phyloP scores from a whole-genome alignment of 2,329 filamentous ascomycete genomes.

The Erysiphe pulchra region DNA sequence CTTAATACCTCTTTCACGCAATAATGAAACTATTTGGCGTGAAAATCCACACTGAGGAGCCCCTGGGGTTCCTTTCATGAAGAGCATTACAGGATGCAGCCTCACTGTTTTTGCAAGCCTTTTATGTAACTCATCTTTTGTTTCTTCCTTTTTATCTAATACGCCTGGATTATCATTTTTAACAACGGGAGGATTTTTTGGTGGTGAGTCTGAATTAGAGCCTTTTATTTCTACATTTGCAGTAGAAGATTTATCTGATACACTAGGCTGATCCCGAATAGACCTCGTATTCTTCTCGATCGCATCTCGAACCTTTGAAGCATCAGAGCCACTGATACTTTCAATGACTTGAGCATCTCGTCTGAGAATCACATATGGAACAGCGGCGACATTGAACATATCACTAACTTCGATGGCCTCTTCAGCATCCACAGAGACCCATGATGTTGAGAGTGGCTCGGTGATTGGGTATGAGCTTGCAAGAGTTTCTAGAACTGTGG shows the following conservation, averaged over 20 bases:
- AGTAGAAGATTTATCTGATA: background rate
- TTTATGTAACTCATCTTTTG: conserved; percentile 65
- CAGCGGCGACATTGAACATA: conserved; percentile 77
- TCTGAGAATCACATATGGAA: conserved; percentile 73
- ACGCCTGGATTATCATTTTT: conserved; percentile 9
- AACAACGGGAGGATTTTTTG: conserved; percentile 15
- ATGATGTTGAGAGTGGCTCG: conserved; percentile 43
- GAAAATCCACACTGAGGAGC: conserved; percentile 83
- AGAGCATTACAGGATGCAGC: conserved; percentile 91
- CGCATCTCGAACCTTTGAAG: conserved; percentile 55
- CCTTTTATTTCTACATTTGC: conserved; percentile 9
- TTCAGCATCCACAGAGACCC: conserved; percentile 83
- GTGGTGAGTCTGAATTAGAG: conserved; percentile 14
- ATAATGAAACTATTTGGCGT: conserved; percentile 57
- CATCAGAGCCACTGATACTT: conserved; percentile 73
- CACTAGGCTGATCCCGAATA: background rate
- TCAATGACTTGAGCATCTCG: conserved; percentile 53
- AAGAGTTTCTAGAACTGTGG: conserved; percentile 58
- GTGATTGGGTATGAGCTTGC: conserved; percentile 59
- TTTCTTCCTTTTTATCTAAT: conserved; percentile 24
- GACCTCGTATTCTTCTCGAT: conserved; percentile 51
- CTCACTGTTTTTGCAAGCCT: conserved; percentile 67
- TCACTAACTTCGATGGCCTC: conserved; percentile 82
- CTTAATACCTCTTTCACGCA: conserved; percentile 74
- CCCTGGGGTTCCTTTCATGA: conserved; percentile 91